A percentile compares a stretch with the other conserved stretches of the same genome.
Conservation (phyloP, 2,329 filamentous ascomycete species). For the Madurella mycetomatis region DNA sequence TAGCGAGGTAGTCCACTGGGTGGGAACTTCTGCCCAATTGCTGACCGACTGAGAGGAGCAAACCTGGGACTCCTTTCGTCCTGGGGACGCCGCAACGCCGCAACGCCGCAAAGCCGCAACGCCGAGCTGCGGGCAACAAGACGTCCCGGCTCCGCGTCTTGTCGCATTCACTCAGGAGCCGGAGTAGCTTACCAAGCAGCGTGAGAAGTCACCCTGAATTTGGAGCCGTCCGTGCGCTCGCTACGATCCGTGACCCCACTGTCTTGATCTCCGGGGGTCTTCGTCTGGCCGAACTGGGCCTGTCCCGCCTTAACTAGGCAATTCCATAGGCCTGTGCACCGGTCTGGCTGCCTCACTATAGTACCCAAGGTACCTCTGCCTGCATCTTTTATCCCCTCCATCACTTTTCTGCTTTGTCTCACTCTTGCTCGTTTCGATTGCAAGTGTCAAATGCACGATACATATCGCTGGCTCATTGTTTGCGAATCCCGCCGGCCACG, state of each 20-base stretch:
- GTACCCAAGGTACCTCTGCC: background rate
- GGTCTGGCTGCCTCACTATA: background rate
- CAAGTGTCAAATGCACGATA: too few relatives aligned
- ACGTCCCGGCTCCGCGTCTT: background rate
- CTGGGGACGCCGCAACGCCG: background rate
- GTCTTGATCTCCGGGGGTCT: background rate
- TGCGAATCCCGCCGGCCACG: too few relatives aligned
- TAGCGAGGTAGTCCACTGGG: background rate
- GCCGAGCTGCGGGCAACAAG: background rate
- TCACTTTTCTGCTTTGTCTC: background rate
- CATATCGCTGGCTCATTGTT: too few relatives aligned
- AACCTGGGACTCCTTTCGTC: background rate
- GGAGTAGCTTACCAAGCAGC: slow-evolving; percentile 3
- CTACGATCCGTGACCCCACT: slow-evolving; percentile 7
- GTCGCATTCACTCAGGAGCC: background rate
- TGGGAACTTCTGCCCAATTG: background rate
- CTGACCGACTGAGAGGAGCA: background rate
- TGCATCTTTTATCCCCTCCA: background rate
- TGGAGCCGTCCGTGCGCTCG: slow-evolving; percentile 11
- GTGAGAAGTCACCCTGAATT: slow-evolving; percentile 10
- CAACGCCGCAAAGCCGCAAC: background rate
- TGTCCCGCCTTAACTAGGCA: slow-evolving; percentile 1
- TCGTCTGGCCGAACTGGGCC: background rate
- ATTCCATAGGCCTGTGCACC: background rate
- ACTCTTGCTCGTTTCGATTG: too few relatives aligned